These are phyloP conservation scores for Colletotrichum sp. DNA, from an alignment of 2,329 filamentous ascomycete genomes.

Conservation along the genomic window DNA sequence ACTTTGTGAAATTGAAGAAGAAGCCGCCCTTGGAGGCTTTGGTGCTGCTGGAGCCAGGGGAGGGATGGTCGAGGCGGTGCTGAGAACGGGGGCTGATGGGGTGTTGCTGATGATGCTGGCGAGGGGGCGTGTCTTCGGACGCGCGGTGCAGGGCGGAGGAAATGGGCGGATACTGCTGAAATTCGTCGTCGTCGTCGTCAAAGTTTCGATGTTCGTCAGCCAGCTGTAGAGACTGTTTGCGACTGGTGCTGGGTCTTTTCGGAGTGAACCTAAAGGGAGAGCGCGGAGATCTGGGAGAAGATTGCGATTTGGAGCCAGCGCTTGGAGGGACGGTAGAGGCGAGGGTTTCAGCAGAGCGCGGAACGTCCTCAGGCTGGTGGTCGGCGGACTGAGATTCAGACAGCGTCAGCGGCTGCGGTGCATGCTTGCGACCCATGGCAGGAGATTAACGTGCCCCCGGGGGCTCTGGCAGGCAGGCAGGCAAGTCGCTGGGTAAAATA, in stretches of 20 bases:
- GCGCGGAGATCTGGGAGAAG: constrained; percentile 48
- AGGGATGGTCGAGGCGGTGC: constrained; percentile 27
- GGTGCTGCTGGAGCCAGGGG: constrained; percentile 34
- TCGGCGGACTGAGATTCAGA: constrained; percentile 40
- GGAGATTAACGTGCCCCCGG: constrained; percentile 16
- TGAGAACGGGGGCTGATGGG: constrained; percentile 29
- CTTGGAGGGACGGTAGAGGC: constrained; percentile 32
- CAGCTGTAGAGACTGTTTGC: constrained; percentile 18
- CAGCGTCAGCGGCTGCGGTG: constrained; percentile 63
- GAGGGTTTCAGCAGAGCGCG: constrained; percentile 34
- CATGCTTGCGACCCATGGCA: constrained; percentile 62
- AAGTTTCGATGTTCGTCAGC: constrained; percentile 22
- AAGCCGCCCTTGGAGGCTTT: constrained; percentile 55
- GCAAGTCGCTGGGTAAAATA: not conserved
- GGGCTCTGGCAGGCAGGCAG: not conserved
- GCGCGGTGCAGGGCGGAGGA: constrained; percentile 29
- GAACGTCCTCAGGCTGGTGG: constrained; percentile 31
- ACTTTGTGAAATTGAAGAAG: constrained; percentile 56
- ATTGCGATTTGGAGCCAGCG: constrained; percentile 42
- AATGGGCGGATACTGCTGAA: constrained; percentile 29
- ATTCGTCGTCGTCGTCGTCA: constrained; percentile 25
- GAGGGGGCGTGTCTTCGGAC: constrained; percentile 23
- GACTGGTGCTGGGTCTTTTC: constrained; percentile 28
- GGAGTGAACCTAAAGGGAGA: constrained; percentile 51
- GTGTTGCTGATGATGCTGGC: constrained; percentile 28